Evolutionary conservation across 805 yeast genomes (phyloP), one percentile per base, ranked within the genome.

Genomic region (Barnettozyma botsteinii): DNA sequence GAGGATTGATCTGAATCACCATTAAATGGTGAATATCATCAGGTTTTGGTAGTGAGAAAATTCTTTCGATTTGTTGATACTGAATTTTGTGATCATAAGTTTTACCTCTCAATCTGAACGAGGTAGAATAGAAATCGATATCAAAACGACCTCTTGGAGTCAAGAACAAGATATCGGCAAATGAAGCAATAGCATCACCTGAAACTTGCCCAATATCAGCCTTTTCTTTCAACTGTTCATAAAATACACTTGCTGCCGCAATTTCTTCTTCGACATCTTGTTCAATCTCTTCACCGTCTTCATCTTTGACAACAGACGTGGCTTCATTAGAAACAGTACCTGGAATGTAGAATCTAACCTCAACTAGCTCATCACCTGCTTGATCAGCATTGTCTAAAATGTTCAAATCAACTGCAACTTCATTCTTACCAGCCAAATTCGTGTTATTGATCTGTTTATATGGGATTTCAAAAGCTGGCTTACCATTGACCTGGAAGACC

Each of bases 71-170:
- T 58, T 88, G 93, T 55, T 80, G 74, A 63, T 85, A 91, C 60
- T 85, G 96, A 45, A 93, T 75, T 65, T 91, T 93, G 72, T 93
- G 94, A 61, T 93, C 98, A 65, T 93, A 93, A 2, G 98, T 93
- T 64, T 91, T 93, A 60, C 99, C 99, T 55, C 98, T 79, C 38
- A 93, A 72, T 58, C 98, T 79, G 63, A 93, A 75, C 37, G 93
- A 84, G 23, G 77, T 75, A 26, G 85, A 80, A 64, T 85, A 93
- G 80, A 93, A 82, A 62, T 91, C 97, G 53, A 93, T 84, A 61
- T 93, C 98, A 61, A 89, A 93, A 63, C 98, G 91, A 49, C 98
- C 98, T 73, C 98, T 81, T 55, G 98, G 98, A 1, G 98, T 93
- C 43, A 93, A 77, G 72, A 93, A 87, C 59, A 91, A 72, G 4